Evolutionary conservation across 169 alveolate genomes (phyloP).

Genomic region (Eimeria necatrix): DNA sequence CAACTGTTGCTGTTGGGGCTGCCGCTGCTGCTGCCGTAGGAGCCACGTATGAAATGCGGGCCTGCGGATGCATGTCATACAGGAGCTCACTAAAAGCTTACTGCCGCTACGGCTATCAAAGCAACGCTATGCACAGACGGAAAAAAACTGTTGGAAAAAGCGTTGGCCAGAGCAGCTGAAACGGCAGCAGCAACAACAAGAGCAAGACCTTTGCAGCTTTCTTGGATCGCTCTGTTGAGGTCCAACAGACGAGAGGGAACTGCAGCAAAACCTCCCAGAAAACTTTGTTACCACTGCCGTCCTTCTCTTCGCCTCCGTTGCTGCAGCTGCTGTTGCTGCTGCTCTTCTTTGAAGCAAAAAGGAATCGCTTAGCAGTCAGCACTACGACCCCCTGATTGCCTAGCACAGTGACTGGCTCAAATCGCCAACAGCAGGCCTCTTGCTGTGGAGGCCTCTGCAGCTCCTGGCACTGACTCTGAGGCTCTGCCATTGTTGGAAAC

Average conservation of each 20-base stretch:
- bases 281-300: background rate
- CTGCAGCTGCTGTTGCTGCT: constrained; percentile 45
- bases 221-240: constrained; percentile 72
- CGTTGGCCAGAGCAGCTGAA: background rate
- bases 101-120: background rate
- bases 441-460: background rate
- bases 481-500: background rate
- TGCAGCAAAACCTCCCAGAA: constrained; percentile 60
- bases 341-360: background rate
- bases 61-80: background rate
- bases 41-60: constrained; percentile 23
- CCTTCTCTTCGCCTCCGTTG: constrained; percentile 10
- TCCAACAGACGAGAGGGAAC: constrained; percentile 67
- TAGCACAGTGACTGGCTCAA: constrained; percentile 26
- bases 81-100: background rate
- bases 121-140: background rate
- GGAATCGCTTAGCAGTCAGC: constrained; percentile 4
- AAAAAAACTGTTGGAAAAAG: background rate
- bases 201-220: constrained; percentile 57
- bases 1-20: background rate
- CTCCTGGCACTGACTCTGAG: background rate
- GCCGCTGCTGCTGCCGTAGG: constrained; percentile 21
- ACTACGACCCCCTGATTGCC: constrained; percentile 40
- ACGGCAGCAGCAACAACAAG: constrained; percentile 15
- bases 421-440: constrained; percentile 22